phyloP scores from a whole-genome alignment of 352 stramenopile species.

The Phytophthora pini region DNA sequence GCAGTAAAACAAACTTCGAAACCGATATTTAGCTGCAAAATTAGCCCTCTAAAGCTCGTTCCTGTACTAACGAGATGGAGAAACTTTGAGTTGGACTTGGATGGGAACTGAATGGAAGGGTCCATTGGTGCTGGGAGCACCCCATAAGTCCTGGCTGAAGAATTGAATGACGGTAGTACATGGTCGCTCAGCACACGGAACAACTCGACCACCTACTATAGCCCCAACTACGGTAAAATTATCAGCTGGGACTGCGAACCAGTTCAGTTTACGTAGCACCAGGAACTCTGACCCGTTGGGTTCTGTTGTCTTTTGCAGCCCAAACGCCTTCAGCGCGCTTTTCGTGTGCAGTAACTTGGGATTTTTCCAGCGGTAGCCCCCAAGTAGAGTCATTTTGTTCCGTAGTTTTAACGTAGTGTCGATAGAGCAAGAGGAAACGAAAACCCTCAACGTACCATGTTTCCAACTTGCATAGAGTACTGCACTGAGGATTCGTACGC shows the following conservation, averaged over 20 bases:
- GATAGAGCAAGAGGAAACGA: conserved; percentile 14
- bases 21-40: conserved; percentile 6
- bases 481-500: conserved; percentile 4
- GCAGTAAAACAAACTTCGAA: not conserved
- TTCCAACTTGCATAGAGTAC: not conserved
- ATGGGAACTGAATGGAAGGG: no score
- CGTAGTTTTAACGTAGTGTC: conserved; percentile 17
- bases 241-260: conserved; percentile 3
- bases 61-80: no score
- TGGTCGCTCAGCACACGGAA: conserved; percentile 6
- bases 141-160: conserved; percentile 12
- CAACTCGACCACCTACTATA: conserved; percentile 9
- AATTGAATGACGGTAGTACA: conserved; percentile 2
- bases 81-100: not conserved
- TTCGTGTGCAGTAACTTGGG: conserved; percentile 11
- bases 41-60: not conserved
- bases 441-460: conserved; percentile 2
- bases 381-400: conserved; percentile 21
- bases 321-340: conserved; percentile 25
- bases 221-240: conserved; percentile 18
- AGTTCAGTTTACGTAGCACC: conserved; percentile 12
- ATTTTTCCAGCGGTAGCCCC: conserved; percentile 13
- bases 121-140: not conserved
- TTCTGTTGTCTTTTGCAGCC: conserved; percentile 14
- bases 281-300: conserved; percentile 18